Base-by-base conservation (phyloP, 495 filamentous ascomycete genomes). In the Trichoderma gamsii region DNA sequence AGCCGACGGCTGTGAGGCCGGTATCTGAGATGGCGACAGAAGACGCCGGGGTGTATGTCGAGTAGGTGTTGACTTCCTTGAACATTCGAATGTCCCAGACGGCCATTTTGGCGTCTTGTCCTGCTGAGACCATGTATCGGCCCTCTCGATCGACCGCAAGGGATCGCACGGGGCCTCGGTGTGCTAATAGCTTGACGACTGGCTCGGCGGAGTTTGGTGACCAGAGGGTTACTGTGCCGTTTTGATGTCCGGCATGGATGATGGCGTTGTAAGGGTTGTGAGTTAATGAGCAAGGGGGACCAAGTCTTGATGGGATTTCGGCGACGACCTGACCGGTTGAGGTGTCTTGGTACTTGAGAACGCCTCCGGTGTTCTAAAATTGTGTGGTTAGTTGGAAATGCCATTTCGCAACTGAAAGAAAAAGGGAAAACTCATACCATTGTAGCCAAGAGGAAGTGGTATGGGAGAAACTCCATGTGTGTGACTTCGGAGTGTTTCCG, bases 51-150 rank as follows among this genome's bases (percentile, higher is more conserved):
- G 90, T 86, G 59, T 89, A 86, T 66, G 92, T 91, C 69, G 92
- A 94, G 80, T 97, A 97, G 69, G 83, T 90, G 76, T 96, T 91
- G 18, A 98, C 90, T 73, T 96, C 90, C 66, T 90, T 91, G 79
- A 93, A 96, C 83, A 90, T 96, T 25, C 95, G 89, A 71, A 99
- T 89, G 76, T 99, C 95, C 92, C 96, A 99, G 21, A 99, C 88
- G 29, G 89, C 86, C 92, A 98, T 97, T 74, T 89, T 91, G 67
- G 86, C 81, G 76, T 99, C 95, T 72, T 96, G 91, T 6, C 95
- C 96, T 3, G 92, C 88, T 0, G 94, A 90, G 16, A 96, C 91
- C 94, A 99, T 98, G 79, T 98, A 98, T 64, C 90, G 86, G 29
- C 95, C 95, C 76, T 92, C 88, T 56, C 94, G 85, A 73, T 99